Evolutionary conservation across 225 moss, liverwort and hornwort genomes (phyloP).

Genomic region (Pseudoscleropodium purum): DNA sequence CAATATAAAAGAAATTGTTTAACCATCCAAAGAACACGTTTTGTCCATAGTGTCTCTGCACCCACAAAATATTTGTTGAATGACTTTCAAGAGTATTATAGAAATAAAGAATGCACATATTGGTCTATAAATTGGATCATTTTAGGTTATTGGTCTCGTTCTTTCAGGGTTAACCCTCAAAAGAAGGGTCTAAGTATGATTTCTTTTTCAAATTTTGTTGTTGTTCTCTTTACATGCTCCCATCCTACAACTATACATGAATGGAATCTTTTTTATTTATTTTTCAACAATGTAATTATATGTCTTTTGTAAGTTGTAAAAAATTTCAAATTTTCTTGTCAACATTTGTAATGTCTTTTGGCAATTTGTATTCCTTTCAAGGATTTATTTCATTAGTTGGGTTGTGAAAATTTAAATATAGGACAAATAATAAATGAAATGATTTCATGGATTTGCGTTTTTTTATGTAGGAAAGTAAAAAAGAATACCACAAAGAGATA

Average conservation of each 20-base stretch:
- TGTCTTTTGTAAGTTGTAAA: neutral
- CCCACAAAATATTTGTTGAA: too few species aligned
- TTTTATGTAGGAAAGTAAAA: neutral
- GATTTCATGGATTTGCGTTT: neutral
- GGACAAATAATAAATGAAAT: neutral
- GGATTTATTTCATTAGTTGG: neutral
- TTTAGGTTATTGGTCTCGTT: too few species aligned
- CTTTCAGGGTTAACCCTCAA: rapidly evolving
- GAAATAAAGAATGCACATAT: too few species aligned
- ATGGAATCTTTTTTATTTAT: neutral
- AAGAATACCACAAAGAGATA: neutral
- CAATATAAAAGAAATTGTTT: too few species aligned
- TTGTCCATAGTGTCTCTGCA: too few species aligned
- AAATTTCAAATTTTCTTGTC: neutral
- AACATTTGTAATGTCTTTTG: neutral
- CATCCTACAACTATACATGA: neutral
- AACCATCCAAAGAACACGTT: too few species aligned
- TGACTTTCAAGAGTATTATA: too few species aligned
- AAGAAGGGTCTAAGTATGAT: neutral
- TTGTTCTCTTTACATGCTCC: neutral
- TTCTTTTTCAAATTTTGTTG: neutral
- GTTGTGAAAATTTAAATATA: neutral
- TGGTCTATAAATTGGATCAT: too few species aligned
- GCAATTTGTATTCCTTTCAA: neutral
- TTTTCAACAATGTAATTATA: neutral